A percentile compares a stretch with the other conserved stretches of the same genome.
phyloP scores from a whole-genome alignment of 441 rosid species.

The Adansonia madagascariensis region DNA sequence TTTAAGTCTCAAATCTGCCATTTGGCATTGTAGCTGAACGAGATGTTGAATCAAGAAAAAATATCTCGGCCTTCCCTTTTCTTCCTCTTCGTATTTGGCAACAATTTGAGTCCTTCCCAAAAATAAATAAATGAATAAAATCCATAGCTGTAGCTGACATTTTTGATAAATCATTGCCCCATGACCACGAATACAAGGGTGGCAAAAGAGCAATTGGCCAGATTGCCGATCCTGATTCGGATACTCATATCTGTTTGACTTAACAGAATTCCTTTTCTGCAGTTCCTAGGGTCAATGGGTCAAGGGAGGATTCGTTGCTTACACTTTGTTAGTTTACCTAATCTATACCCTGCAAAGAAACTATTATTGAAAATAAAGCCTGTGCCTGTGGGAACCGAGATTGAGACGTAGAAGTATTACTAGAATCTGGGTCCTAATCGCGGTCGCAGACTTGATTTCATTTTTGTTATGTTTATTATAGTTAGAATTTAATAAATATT shows the following conservation, averaged over 20 bases:
- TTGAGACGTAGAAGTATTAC: not conserved
- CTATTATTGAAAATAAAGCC: not conserved
- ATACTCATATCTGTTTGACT: not conserved
- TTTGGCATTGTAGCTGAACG: conserved; percentile 3
- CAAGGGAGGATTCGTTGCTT: not conserved
- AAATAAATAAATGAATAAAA: too few relatives aligned
- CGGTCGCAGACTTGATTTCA: too few relatives aligned
- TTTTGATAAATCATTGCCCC: not conserved
- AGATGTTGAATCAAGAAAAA: not conserved
- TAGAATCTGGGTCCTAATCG: too few relatives aligned
- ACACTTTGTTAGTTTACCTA: not conserved
- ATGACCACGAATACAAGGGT: not conserved
- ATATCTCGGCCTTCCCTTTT: not conserved
- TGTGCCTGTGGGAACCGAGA: not conserved
- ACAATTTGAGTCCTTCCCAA: not conserved
- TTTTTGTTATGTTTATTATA: too few relatives aligned
- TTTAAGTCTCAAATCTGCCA: conserved; percentile 2
- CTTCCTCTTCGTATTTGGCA: not conserved
- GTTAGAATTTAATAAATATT: too few relatives aligned
- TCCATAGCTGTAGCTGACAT: not conserved
- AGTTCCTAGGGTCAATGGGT: not conserved
- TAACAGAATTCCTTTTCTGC: not conserved
- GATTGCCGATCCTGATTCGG: not conserved
- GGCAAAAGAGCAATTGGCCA: not conserved
- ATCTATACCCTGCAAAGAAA: not conserved